phyloP scores from a whole-genome alignment of 2,329 filamentous ascomycete species.

The Sporothrix schenckii region DNA sequence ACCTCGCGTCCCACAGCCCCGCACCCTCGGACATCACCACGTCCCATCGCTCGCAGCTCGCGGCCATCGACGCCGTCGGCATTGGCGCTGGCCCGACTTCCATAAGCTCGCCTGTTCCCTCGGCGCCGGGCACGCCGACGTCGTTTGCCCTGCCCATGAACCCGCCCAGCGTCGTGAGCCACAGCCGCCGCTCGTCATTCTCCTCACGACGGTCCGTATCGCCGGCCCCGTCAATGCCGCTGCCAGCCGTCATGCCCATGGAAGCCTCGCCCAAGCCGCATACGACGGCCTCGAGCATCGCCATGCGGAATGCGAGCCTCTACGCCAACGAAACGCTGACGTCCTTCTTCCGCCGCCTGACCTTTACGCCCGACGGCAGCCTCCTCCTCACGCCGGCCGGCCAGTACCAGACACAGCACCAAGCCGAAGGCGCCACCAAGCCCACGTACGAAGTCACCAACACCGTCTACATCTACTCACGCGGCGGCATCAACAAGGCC shows the following conservation, averaged over 20 bases:
- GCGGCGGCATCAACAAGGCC: constrained; percentile 94
- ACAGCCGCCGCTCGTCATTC: constrained; percentile 93
- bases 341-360: constrained; percentile 91
- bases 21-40: constrained; percentile 75
- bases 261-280: constrained; percentile 83
- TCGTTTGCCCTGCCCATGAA: constrained; percentile 94
- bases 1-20: constrained; percentile 89
- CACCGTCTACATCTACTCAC: constrained; percentile 96
- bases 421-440: constrained; percentile 63
- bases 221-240: constrained; percentile 87
- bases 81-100: constrained; percentile 50
- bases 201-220: constrained; percentile 85
- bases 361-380: constrained; percentile 94
- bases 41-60: constrained; percentile 63
- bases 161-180: constrained; percentile 82
- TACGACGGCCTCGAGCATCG: constrained; percentile 45
- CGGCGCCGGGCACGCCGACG: constrained; percentile 90
- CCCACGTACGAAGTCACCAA: constrained; percentile 85
- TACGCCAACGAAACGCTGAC: constrained; percentile 97
- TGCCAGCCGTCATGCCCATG: constrained; percentile 93
- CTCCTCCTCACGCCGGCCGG: constrained; percentile 91
- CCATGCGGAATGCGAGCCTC: constrained; percentile 81
- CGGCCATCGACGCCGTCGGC: constrained; percentile 55
- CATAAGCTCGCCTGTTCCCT: constrained; percentile 78
- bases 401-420: constrained; percentile 84